Conservation (phyloP, 768 basidiomycete genomes). For the Boletus insuetus region DNA sequence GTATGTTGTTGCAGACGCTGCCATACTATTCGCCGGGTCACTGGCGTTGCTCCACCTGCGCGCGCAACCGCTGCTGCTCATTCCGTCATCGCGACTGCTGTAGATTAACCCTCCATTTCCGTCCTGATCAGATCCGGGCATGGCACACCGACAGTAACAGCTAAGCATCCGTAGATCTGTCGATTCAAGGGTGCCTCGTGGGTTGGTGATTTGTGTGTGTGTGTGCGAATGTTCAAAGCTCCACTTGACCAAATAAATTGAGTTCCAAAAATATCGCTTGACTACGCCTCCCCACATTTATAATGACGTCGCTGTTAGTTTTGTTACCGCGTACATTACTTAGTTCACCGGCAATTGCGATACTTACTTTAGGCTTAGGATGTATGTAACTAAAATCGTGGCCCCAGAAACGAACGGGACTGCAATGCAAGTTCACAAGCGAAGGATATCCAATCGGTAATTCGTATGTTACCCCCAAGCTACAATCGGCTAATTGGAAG, state of each 20-base stretch:
- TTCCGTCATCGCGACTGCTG: constrained; percentile 4
- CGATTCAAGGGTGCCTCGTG: neutral
- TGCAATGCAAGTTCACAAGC: neutral
- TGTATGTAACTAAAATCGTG: neutral
- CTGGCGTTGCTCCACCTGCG: constrained; percentile 28
- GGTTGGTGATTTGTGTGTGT: neutral
- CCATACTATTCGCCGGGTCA: constrained; percentile 24
- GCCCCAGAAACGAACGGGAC: neutral
- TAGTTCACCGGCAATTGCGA: too few species aligned
- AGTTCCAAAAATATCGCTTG: constrained; percentile 2
- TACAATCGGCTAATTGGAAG: constrained; percentile 8
- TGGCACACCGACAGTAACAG: neutral
- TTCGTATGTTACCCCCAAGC: neutral
- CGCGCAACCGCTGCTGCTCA: constrained; percentile 11
- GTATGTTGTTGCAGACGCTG: constrained; percentile 10
- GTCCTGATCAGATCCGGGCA: neutral
- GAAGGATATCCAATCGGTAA: neutral
- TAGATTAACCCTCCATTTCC: constrained; percentile 1
- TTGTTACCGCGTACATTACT: neutral
- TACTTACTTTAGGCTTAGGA: neutral
- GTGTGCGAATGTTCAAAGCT: constrained; percentile 2
- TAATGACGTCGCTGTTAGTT: too few species aligned
- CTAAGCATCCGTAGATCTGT: neutral
- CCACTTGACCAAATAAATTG: constrained; percentile 11
- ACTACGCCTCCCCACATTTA: neutral